phyloP scores from a whole-genome alignment of 2,329 filamentous ascomycete genomes.

The Fusarium xylarioides region DNA sequence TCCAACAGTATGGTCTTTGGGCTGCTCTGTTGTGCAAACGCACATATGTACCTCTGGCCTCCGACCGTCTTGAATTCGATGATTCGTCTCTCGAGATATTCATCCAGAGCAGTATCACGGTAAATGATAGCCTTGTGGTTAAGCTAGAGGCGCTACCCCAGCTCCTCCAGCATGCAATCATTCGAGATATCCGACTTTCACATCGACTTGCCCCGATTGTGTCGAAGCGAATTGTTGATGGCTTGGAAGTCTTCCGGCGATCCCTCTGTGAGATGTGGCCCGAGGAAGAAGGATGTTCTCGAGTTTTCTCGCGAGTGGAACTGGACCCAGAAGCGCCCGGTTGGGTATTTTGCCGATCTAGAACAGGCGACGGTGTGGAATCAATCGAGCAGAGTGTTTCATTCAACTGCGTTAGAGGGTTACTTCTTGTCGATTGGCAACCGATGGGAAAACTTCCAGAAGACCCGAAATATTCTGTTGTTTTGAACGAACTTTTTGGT shows the following conservation, averaged over 20 bases:
- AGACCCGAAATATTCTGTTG: slow-evolving; percentile 52
- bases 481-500: slow-evolving; percentile 63
- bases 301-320: slow-evolving; percentile 11
- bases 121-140: slow-evolving; percentile 40
- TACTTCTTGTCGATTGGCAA: slow-evolving; percentile 48
- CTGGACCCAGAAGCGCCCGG: neutral
- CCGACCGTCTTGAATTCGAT: slow-evolving; percentile 2
- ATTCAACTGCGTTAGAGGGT: slow-evolving; percentile 45
- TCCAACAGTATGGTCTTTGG: slow-evolving; percentile 58
- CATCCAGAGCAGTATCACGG: slow-evolving; percentile 37
- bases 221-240: slow-evolving; percentile 12
- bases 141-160: slow-evolving; percentile 28
- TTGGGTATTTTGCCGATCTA: slow-evolving; percentile 33
- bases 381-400: slow-evolving; percentile 33
- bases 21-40: slow-evolving; percentile 64
- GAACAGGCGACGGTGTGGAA: neutral
- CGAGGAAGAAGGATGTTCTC: slow-evolving; percentile 21
- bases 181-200: slow-evolving; percentile 38
- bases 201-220: slow-evolving; percentile 16
- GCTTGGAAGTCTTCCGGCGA: slow-evolving; percentile 19
- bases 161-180: slow-evolving; percentile 29
- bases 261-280: slow-evolving; percentile 37
- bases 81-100: slow-evolving; percentile 19
- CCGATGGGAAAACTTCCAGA: slow-evolving; percentile 59
- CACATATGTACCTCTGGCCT: slow-evolving; percentile 42